Conservation (phyloP, 78 protist genomes). For the Chrysochromulina parva region DNA sequence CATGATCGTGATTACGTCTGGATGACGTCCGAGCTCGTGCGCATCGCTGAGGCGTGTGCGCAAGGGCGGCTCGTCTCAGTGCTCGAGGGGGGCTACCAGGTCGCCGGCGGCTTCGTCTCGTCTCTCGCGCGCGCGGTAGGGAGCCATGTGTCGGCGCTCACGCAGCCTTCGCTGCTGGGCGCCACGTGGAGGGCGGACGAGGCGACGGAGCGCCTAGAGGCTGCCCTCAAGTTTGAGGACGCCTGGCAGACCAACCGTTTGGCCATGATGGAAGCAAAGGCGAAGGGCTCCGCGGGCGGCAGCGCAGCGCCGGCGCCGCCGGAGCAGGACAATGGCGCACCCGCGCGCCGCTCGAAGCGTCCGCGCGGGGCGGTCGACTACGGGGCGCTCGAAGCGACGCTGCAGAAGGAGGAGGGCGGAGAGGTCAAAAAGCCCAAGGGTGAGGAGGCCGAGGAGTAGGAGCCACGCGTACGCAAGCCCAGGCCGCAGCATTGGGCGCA, state of each 20-base stretch:
- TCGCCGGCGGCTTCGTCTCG: neutral
- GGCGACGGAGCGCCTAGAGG: neutral
- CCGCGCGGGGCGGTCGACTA: neutral
- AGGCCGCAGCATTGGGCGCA: too few relatives aligned
- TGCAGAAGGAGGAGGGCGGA: too few relatives aligned
- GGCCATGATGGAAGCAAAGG: neutral
- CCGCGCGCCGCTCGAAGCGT: neutral
- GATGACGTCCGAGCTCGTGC: neutral
- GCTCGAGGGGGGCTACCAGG: conserved; percentile 13
- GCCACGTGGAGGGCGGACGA: neutral
- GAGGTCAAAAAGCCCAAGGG: too few relatives aligned
- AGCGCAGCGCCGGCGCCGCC: neutral
- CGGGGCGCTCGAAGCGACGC: neutral
- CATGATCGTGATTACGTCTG: neutral
- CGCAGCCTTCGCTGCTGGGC: neutral
- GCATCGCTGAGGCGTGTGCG: neutral
- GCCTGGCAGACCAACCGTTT: neutral
- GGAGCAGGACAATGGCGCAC: neutral
- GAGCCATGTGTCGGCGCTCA: neutral
- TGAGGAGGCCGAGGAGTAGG: too few relatives aligned
- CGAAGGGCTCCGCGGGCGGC: too few relatives aligned
- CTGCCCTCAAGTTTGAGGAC: neutral
- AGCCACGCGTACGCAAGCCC: too few relatives aligned
- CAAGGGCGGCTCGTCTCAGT: neutral
- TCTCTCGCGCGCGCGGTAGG: conserved; percentile 13